Evolutionary conservation across 1,284 basidiomycete species (phyloP).

Genomic region (Cerrena zonata): DNA sequence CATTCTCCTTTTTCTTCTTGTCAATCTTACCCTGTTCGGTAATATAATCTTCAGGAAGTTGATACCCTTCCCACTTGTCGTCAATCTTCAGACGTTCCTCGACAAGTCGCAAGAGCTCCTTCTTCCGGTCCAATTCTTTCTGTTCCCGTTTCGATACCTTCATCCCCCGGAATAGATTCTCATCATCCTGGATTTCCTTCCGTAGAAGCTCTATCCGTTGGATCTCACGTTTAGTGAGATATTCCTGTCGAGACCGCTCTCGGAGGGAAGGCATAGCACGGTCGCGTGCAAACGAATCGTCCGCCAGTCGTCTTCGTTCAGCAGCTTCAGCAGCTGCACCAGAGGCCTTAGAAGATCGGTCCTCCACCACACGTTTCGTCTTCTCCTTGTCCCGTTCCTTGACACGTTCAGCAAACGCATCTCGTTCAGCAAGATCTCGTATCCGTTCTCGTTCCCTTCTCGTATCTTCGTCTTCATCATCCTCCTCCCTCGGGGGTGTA

Average conservation of each 20-base stretch:
- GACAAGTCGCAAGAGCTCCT: slow-evolving; percentile 85
- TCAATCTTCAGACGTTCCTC: slow-evolving; percentile 92
- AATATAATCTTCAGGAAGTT: slow-evolving; percentile 93
- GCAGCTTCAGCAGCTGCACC: slow-evolving; percentile 81
- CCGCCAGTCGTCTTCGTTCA: slow-evolving; percentile 75
- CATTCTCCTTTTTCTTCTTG: slow-evolving; percentile 91
- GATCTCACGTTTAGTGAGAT: slow-evolving; percentile 90
- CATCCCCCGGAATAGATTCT: slow-evolving; percentile 82
- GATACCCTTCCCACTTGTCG: slow-evolving; percentile 90
- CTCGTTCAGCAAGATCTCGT: slow-evolving; percentile 80
- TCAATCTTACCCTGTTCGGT: slow-evolving; percentile 99
- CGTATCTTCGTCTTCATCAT: slow-evolving; percentile 64
- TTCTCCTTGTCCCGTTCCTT: slow-evolving; percentile 77
- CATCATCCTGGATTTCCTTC: slow-evolving; percentile 89
- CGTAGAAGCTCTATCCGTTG: slow-evolving; percentile 93
- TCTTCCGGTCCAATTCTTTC: slow-evolving; percentile 83
- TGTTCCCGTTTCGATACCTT: slow-evolving; percentile 81
- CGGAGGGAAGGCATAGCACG: slow-evolving; percentile 81
- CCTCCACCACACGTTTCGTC: slow-evolving; percentile 89
- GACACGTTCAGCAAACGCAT: slow-evolving; percentile 89
- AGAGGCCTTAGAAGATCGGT: slow-evolving; percentile 71
- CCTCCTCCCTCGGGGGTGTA: slow-evolving; percentile 32
- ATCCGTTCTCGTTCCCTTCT: slow-evolving; percentile 71
- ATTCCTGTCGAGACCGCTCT: slow-evolving; percentile 84
- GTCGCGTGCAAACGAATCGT: slow-evolving; percentile 74